Conservation (phyloP, 495 filamentous ascomycete species). For the Schizothecium vesticola region DNA sequence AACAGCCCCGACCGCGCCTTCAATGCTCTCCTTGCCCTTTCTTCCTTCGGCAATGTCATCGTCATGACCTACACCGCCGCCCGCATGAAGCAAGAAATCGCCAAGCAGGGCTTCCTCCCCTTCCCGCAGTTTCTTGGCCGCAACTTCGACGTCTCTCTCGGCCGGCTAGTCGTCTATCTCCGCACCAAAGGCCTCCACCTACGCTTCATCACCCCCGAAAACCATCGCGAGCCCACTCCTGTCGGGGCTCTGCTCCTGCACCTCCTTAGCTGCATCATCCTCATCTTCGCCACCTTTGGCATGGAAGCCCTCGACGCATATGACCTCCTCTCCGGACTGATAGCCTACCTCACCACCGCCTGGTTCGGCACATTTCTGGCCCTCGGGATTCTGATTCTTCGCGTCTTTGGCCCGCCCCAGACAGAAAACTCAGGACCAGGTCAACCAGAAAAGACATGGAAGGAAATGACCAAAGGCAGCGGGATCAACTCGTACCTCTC, state of each 20-base stretch:
- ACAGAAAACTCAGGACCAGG: slow-evolving; percentile 10
- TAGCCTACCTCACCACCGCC: slow-evolving; percentile 24
- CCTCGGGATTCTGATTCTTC: slow-evolving; percentile 30
- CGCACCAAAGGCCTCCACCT: slow-evolving; percentile 11
- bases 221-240: slow-evolving; percentile 35
- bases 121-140: slow-evolving; percentile 41
- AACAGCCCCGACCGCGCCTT: slow-evolving; percentile 15
- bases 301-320: slow-evolving; percentile 25
- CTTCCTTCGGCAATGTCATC: slow-evolving; percentile 26
- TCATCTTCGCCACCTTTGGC: slow-evolving; percentile 30
- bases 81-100: slow-evolving; percentile 50
- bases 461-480: slow-evolving; percentile 8
- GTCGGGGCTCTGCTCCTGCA: slow-evolving; percentile 40
- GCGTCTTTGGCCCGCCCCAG: slow-evolving; percentile 20
- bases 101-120: slow-evolving; percentile 49
- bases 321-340: slow-evolving; percentile 25
- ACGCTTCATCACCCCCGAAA: slow-evolving; percentile 3
- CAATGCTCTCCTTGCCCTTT: slow-evolving; percentile 26
- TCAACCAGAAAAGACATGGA: slow-evolving; percentile 8
- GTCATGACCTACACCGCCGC: slow-evolving; percentile 45
- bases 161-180: slow-evolving; percentile 13
- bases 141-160: slow-evolving; percentile 22
- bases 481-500: slow-evolving; percentile 7
- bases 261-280: slow-evolving; percentile 37
- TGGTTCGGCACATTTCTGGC: slow-evolving; percentile 32